These are phyloP conservation scores for Klebsormidium nitens DNA, from an alignment of 139 green algal genomes.

Conservation along the genomic window DNA sequence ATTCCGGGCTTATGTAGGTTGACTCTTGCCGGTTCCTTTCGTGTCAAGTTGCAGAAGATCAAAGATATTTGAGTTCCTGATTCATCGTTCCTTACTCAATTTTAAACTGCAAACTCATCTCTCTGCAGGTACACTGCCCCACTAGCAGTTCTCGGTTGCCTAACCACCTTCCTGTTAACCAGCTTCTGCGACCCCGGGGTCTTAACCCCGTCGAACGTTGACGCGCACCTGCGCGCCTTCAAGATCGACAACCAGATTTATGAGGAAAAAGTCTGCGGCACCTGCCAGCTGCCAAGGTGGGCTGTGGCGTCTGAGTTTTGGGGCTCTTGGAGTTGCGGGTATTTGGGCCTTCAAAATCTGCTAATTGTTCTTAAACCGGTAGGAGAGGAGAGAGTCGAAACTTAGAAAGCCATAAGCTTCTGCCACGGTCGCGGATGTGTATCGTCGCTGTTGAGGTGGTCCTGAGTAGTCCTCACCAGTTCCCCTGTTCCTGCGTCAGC, in stretches of 20 bases:
- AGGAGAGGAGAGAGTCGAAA: background rate
- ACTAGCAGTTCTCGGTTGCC: background rate
- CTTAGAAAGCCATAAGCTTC: background rate
- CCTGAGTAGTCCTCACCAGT: too few relatives aligned
- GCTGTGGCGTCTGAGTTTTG: background rate
- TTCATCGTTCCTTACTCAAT: background rate
- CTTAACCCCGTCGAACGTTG: slow-evolving; percentile 17
- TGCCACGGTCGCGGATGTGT: background rate
- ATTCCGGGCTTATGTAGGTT: too few relatives aligned
- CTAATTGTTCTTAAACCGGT: background rate
- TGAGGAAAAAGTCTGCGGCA: slow-evolving; percentile 3
- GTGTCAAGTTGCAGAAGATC: too few relatives aligned
- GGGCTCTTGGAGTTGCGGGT: background rate
- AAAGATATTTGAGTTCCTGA: too few relatives aligned
- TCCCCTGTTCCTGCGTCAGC: too few relatives aligned
- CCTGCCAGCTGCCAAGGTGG: slow-evolving; percentile 10
- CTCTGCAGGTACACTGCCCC: slow-evolving; percentile 10
- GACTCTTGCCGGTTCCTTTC: too few relatives aligned
- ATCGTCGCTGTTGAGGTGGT: too few relatives aligned
- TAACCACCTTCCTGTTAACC: slow-evolving; percentile 12
- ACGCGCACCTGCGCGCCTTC: background rate
- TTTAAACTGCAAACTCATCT: background rate
- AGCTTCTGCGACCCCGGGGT: slow-evolving; percentile 19
- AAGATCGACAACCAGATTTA: slow-evolving; percentile 9
- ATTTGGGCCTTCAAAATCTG: background rate